phyloP scores from a whole-genome alignment of 1,139 yeast genomes.

The Chernovozyma aurita region DNA sequence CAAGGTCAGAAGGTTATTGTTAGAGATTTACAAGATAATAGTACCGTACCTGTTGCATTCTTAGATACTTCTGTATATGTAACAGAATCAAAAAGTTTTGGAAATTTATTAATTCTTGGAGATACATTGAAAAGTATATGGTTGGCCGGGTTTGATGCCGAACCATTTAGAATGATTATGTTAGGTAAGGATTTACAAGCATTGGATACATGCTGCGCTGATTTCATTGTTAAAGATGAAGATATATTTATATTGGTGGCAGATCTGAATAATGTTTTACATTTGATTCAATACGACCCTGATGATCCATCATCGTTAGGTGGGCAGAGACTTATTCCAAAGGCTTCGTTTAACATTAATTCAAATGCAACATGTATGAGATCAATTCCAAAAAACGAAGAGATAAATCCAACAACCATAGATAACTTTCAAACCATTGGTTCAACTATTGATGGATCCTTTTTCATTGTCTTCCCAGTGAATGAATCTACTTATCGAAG shows the following conservation, averaged over 20 bases:
- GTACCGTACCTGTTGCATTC: conserved; percentile 90
- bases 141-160: conserved; percentile 89
- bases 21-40: conserved; percentile 79
- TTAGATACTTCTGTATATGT: conserved; percentile 79
- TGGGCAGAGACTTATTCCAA: conserved; percentile 71
- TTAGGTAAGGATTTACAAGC: conserved; percentile 71
- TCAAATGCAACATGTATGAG: conserved; percentile 56
- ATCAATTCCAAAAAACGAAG: conserved; percentile 44
- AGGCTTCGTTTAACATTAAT: conserved; percentile 69
- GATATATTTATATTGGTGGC: conserved; percentile 65
- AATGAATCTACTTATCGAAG: conserved; percentile 73
- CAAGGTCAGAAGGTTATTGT: conserved; percentile 88
- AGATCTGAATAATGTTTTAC: conserved; percentile 69
- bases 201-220: conserved; percentile 62
- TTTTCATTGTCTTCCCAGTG: conserved; percentile 72
- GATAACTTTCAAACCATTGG: conserved; percentile 58
- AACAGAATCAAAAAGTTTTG: conserved; percentile 76
- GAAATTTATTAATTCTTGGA: conserved; percentile 73
- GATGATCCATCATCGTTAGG: conserved; percentile 80
- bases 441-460: conserved; percentile 73
- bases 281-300: conserved; percentile 83
- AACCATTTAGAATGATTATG: conserved; percentile 81
- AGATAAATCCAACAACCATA: conserved; percentile 14
- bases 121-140: conserved; percentile 80
- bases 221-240: conserved; percentile 68